A percentile compares a stretch with the other conserved stretches of the same genome.
Evolutionary conservation across 1,284 basidiomycete genomes (phyloP).

Genomic region (Leccinum fuscescens): DNA sequence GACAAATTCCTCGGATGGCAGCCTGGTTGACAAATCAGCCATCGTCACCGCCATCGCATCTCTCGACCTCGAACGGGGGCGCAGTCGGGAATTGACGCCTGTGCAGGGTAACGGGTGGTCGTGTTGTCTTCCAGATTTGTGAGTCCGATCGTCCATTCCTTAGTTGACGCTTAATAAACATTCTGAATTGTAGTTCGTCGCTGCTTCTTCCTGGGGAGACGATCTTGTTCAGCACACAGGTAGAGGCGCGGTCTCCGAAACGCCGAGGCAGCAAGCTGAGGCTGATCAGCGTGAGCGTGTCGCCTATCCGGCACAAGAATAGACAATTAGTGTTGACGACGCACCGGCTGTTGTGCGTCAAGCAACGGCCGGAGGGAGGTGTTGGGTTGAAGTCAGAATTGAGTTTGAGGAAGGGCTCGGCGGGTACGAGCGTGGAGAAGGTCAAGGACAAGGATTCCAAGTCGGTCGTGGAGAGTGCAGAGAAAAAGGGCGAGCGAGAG

Average conservation of each 20-base stretch:
- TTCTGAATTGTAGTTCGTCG: constrained; percentile 34
- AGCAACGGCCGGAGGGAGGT: constrained; percentile 40
- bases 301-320: constrained; percentile 48
- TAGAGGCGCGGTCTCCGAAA: constrained; percentile 53
- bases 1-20: constrained; percentile 52
- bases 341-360: constrained; percentile 55
- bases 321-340: constrained; percentile 61
- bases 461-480: constrained; percentile 46
- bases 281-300: constrained; percentile 46
- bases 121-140: constrained; percentile 43
- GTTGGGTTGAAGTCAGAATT: constrained; percentile 51
- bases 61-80: constrained; percentile 38
- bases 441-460: constrained; percentile 39
- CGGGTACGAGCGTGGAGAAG: constrained; percentile 43
- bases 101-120: constrained; percentile 48
- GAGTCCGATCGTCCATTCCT: constrained; percentile 10
- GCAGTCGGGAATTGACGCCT: constrained; percentile 54
- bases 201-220: constrained; percentile 46
- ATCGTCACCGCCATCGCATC: constrained; percentile 31
- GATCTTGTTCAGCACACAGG: constrained; percentile 49
- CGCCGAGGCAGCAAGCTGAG: constrained; percentile 60
- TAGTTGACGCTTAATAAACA: background rate
- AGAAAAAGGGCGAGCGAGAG: constrained; percentile 54
- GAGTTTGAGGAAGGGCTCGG: constrained; percentile 34
- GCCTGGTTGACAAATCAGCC: constrained; percentile 42